Evolutionary conservation across 176 grass and related monocot genomes (phyloP).

Genomic region (Bonia amplexicaulis): DNA sequence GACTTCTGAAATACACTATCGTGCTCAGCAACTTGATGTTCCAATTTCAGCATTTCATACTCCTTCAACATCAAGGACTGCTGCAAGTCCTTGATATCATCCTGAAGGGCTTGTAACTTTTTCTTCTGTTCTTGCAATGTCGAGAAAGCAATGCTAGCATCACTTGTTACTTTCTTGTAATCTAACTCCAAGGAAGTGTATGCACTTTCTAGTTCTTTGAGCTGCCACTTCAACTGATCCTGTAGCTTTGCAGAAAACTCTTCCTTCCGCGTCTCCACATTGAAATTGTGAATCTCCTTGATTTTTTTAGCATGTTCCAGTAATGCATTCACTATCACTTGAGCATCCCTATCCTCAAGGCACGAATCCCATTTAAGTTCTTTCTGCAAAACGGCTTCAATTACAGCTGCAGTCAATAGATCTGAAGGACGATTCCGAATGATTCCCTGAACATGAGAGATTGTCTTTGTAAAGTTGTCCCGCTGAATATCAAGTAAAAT

Average conservation of each 20-base stretch:
- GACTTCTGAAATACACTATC: constrained; percentile 27
- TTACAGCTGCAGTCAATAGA: constrained; percentile 29
- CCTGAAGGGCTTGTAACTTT: constrained; percentile 29
- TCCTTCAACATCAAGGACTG: constrained; percentile 14
- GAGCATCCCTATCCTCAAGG: constrained; percentile 37
- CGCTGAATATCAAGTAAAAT: constrained; percentile 42
- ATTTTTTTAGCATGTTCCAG: constrained; percentile 42
- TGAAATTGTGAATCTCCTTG: constrained; percentile 34
- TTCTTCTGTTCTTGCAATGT: constrained; percentile 32
- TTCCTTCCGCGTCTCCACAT: constrained; percentile 29
- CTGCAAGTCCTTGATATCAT: constrained; percentile 16
- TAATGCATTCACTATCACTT: constrained; percentile 39
- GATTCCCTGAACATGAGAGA: constrained; percentile 36
- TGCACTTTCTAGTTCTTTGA: constrained; percentile 40
- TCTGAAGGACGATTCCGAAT: constrained; percentile 18
- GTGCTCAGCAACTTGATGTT: constrained; percentile 21
- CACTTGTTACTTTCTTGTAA: constrained; percentile 38
- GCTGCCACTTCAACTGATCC: constrained; percentile 38
- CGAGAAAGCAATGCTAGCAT: constrained; percentile 26
- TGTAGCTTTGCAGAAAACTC: constrained; percentile 42
- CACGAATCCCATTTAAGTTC: constrained; percentile 27
- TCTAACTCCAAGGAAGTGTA: constrained; percentile 33
- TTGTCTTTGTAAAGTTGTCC: constrained; percentile 36
- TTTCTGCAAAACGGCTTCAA: constrained; percentile 35
- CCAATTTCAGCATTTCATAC: constrained; percentile 37